These are phyloP conservation scores for Penicillium sp. DNA, from an alignment of 2,329 filamentous ascomycete genomes.

Conservation along the genomic window DNA sequence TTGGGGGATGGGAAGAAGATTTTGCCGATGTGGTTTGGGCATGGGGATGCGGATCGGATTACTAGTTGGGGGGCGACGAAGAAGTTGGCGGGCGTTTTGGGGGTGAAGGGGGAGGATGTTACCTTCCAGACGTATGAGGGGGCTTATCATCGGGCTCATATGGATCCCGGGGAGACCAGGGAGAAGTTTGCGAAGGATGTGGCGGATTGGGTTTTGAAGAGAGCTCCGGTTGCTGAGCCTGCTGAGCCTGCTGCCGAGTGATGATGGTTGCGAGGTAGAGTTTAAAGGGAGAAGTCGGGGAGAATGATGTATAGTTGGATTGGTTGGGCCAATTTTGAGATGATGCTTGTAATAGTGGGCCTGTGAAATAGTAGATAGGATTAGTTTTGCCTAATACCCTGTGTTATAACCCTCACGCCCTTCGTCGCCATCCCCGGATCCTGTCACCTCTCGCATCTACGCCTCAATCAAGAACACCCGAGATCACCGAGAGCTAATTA, in stretches of 20 bases:
- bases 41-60: conserved; percentile 76
- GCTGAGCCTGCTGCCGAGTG: neutral
- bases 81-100: conserved; percentile 64
- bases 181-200: conserved; percentile 61
- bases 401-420: too few relatives aligned
- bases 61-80: conserved; percentile 70
- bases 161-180: conserved; percentile 39
- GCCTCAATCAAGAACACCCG: too few relatives aligned
- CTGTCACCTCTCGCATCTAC: too few relatives aligned
- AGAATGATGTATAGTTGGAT: conserved; percentile 7
- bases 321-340: conserved; percentile 4
- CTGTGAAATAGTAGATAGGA: too few relatives aligned
- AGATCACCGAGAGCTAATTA: too few relatives aligned
- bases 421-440: too few relatives aligned
- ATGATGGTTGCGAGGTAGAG: neutral
- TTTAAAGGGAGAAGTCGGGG: neutral
- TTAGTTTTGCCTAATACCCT: too few relatives aligned
- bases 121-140: conserved; percentile 76
- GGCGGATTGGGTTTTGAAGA: conserved; percentile 66
- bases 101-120: conserved; percentile 79
- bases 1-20: conserved; percentile 39
- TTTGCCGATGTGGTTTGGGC: conserved; percentile 74
- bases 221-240: neutral
- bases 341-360: neutral
- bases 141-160: conserved; percentile 71